Conservation (phyloP, 2,329 filamentous ascomycete species). For the Penicillium sp. region DNA sequence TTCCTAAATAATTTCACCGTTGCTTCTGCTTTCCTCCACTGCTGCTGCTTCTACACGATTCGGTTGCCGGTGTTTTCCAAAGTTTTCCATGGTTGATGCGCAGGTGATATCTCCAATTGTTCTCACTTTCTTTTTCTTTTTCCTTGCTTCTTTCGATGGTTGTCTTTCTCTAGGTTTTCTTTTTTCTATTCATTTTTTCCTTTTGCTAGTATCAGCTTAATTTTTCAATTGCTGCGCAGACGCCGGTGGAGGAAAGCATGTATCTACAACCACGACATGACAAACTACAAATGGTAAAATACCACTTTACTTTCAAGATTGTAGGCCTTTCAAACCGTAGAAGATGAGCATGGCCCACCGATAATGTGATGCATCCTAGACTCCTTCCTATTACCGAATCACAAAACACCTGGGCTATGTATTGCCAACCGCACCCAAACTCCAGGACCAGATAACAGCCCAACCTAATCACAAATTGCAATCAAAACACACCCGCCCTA, state of each 20-base stretch:
- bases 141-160: constrained; percentile 9
- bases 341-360: too few species aligned
- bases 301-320: background rate
- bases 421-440: background rate
- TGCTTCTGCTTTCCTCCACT: constrained; percentile 3
- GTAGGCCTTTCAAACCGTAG: too few species aligned
- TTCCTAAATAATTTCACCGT: constrained; percentile 41
- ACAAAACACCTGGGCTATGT: background rate
- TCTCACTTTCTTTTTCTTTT: constrained; percentile 6
- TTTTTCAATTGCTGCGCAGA: constrained; percentile 10
- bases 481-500: constrained; percentile 74
- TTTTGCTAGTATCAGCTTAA: constrained; percentile 11
- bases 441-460: background rate
- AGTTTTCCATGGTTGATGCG: constrained; percentile 26
- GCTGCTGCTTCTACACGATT: constrained; percentile 4
- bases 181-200: constrained; percentile 13
- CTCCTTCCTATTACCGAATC: too few species aligned
- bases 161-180: constrained; percentile 14
- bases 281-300: constrained; percentile 8
- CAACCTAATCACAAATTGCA: background rate
- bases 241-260: constrained; percentile 18
- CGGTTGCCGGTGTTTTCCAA: constrained; percentile 4
- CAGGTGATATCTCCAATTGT: constrained; percentile 27
- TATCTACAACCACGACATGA: constrained; percentile 21
- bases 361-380: too few species aligned